Conservation (phyloP, 306 rosid species). For the Begonia masoniana region DNA sequence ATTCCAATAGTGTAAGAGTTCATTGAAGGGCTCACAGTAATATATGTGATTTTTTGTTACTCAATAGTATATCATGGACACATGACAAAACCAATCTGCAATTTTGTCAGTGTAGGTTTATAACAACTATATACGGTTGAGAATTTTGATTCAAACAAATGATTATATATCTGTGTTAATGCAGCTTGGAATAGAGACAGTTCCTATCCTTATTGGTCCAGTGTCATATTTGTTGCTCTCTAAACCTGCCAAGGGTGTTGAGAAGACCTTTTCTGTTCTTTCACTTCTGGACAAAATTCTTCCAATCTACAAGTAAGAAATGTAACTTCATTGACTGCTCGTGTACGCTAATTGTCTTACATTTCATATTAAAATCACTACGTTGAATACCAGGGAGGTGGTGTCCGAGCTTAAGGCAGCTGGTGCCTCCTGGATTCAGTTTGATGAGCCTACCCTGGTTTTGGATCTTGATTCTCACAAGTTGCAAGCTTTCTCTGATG, state of each 20-base stretch:
- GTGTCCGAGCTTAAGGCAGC: conserved; percentile 81
- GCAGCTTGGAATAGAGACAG: conserved; percentile 79
- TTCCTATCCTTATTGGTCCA: conserved; percentile 80
- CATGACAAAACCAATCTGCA: neutral
- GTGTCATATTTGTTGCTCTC: conserved; percentile 86
- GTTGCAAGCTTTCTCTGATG: conserved; percentile 59
- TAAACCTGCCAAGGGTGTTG: conserved; percentile 83
- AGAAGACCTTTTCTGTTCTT: conserved; percentile 60
- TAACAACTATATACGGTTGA: neutral
- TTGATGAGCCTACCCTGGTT: conserved; percentile 84
- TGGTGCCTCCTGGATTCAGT: conserved; percentile 81
- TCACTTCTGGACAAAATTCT: conserved; percentile 65
- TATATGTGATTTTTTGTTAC: neutral
- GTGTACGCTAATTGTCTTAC: neutral
- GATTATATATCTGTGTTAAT: neutral
- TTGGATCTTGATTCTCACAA: conserved; percentile 71
- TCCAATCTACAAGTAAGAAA: conserved; percentile 66
- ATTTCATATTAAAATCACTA: conserved; percentile 5
- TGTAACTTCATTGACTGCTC: neutral
- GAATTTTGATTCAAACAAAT: neutral
- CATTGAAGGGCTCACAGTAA: neutral
- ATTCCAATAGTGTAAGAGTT: no score
- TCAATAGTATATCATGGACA: neutral
- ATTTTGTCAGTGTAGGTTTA: no score
- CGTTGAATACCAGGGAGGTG: conserved; percentile 47